These are phyloP conservation scores for Desmodesmus armatus DNA, from an alignment of 139 green algal species.

Conservation along the genomic window DNA sequence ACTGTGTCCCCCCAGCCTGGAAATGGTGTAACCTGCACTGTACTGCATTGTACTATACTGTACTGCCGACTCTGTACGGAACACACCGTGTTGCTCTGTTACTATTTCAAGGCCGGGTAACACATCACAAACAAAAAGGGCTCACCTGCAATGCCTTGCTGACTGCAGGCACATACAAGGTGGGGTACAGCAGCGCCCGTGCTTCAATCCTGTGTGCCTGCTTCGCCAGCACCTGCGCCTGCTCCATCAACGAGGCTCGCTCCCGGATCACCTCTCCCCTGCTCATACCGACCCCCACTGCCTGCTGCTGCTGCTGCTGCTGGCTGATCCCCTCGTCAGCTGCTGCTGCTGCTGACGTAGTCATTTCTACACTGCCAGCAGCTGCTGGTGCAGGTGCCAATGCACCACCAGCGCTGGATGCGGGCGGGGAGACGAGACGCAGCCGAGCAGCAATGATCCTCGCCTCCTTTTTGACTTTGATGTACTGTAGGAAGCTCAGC, in stretches of 20 bases:
- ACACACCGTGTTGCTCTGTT: neutral
- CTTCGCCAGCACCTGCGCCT: neutral
- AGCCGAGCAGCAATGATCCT: no score
- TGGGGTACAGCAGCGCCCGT: constrained; percentile 34
- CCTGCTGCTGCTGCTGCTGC: neutral
- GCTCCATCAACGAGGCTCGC: neutral
- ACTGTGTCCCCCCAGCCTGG: no score
- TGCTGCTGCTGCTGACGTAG: neutral
- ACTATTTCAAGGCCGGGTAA: no score
- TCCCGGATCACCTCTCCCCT: neutral
- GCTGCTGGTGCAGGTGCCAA: neutral
- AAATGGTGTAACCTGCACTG: no score
- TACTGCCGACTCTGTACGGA: no score
- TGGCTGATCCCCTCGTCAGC: no score
- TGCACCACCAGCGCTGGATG: neutral
- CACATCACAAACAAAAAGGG: no score
- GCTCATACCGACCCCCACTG: neutral
- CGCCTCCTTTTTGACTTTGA: neutral
- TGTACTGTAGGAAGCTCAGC: constrained; percentile 1
- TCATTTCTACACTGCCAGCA: neutral
- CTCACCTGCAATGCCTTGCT: neutral
- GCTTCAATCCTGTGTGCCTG: constrained; percentile 11
- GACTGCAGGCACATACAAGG: constrained; percentile 18
- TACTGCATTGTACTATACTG: no score
- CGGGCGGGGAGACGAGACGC: no score